Conservation (phyloP, 495 filamentous ascomycete species). For the Amniculicola lignicola region DNA sequence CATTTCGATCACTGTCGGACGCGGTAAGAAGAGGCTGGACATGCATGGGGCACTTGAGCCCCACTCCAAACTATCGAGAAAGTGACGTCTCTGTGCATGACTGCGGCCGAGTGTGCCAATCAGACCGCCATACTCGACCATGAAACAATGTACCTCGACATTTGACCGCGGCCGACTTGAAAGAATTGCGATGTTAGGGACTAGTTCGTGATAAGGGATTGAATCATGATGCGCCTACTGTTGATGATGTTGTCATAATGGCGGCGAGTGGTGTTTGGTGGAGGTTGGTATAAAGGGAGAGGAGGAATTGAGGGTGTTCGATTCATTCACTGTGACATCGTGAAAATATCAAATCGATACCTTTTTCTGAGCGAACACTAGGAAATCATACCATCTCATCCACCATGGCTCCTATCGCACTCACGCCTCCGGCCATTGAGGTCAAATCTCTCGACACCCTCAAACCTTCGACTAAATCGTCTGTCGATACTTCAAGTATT, state of each 20-base stretch:
- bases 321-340: background rate
- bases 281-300: slow-evolving; percentile 8
- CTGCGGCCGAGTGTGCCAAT: background rate
- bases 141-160: too few relatives aligned
- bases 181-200: background rate
- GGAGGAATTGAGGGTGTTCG: background rate
- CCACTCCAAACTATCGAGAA: too few relatives aligned
- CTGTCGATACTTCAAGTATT: slow-evolving; percentile 21
- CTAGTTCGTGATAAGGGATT: slow-evolving; percentile 23
- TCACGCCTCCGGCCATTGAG: slow-evolving; percentile 25
- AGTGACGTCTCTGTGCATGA: slow-evolving; percentile 17
- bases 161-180: slow-evolving; percentile 16
- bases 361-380: too few relatives aligned
- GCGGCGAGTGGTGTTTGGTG: slow-evolving; percentile 3
- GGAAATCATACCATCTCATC: too few relatives aligned
- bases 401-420: slow-evolving; percentile 26
- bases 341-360: too few relatives aligned
- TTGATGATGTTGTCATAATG: slow-evolving; percentile 23
- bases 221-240: background rate
- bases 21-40: too few relatives aligned
- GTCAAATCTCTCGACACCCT: slow-evolving; percentile 19
- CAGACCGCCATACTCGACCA: background rate
- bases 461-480: slow-evolving; percentile 6
- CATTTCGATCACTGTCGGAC: too few relatives aligned
- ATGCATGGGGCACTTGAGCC: too few relatives aligned